These are phyloP conservation scores for Entelexis sorbosivorans DNA, from an alignment of 1,139 yeast genomes.

Conservation along the genomic window DNA sequence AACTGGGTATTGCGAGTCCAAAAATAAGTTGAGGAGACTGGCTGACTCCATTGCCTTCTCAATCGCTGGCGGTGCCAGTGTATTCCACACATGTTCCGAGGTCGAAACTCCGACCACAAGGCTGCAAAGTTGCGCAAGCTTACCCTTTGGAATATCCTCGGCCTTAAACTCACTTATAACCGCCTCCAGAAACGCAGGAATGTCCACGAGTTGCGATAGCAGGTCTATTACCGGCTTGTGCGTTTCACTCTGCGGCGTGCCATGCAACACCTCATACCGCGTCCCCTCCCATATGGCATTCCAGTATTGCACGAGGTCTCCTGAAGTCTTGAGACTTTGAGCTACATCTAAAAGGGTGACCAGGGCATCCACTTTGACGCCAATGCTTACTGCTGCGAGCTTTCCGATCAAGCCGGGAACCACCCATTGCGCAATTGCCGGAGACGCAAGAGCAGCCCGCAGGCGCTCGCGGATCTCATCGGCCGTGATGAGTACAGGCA, in stretches of 20 bases:
- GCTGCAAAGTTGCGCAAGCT: conserved; percentile 27
- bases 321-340: conserved; percentile 37
- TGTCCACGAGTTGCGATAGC: conserved; percentile 28
- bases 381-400: conserved; percentile 67
- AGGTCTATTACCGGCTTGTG: conserved; percentile 40
- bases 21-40: conserved; percentile 9
- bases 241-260: conserved; percentile 42
- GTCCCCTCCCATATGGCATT: conserved; percentile 73
- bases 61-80: conserved; percentile 13
- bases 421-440: conserved; percentile 60
- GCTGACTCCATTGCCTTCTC: conserved; percentile 9
- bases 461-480: conserved; percentile 55
- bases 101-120: conserved; percentile 39
- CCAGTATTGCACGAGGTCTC: conserved; percentile 48
- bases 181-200: conserved; percentile 26
- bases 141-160: not conserved
- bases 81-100: conserved; percentile 28
- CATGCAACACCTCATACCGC: conserved; percentile 76
- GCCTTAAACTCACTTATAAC: conserved; percentile 43
- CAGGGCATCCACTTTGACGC: conserved; percentile 67
- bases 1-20: conserved; percentile 3
- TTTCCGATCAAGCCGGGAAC: conserved; percentile 75
- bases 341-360: conserved; percentile 51
- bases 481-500: conserved; percentile 75
- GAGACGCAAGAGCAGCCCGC: conserved; percentile 47